Evolutionary conservation across 2,329 filamentous ascomycete genomes (phyloP).

Genomic region (Colletotrichum musicola): DNA sequence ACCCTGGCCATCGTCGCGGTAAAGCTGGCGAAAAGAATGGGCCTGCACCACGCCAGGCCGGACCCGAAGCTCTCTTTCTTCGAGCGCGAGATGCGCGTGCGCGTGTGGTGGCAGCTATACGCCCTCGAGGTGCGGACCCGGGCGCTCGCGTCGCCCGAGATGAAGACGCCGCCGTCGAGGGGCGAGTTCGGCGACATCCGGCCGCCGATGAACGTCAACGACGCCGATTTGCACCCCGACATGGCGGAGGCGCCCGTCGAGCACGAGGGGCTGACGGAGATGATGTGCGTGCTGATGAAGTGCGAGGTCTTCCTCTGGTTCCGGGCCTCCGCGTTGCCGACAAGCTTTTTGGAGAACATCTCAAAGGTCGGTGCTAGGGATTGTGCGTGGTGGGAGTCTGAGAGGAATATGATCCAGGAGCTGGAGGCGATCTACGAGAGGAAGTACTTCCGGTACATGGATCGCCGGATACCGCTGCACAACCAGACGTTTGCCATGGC

Average conservation of each 20-base stretch:
- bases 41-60: conserved; percentile 38
- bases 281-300: conserved; percentile 57
- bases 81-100: conserved; percentile 45
- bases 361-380: background rate
- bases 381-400: conserved; percentile 27
- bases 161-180: conserved; percentile 16
- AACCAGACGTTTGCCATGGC: conserved; percentile 42
- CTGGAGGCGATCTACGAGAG: conserved; percentile 44
- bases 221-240: conserved; percentile 63
- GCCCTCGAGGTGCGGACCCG: conserved; percentile 40
- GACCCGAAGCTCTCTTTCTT: conserved; percentile 42
- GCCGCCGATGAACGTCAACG: conserved; percentile 69
- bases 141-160: conserved; percentile 27
- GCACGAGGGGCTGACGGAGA: conserved; percentile 66
- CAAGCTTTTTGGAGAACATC: conserved; percentile 41
- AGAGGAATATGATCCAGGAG: conserved; percentile 45
- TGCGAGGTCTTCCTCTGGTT: conserved; percentile 47
- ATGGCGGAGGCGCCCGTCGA: conserved; percentile 61
- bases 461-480: conserved; percentile 47
- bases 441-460: conserved; percentile 42
- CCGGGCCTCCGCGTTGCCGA: conserved; percentile 41
- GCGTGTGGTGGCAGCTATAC: conserved; percentile 47
- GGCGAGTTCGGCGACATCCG: conserved; percentile 52
- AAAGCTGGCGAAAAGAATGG: conserved; percentile 44
- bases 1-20: conserved; percentile 43